Conservation (phyloP, 768 basidiomycete species). For the Xerocomus spinulosus region DNA sequence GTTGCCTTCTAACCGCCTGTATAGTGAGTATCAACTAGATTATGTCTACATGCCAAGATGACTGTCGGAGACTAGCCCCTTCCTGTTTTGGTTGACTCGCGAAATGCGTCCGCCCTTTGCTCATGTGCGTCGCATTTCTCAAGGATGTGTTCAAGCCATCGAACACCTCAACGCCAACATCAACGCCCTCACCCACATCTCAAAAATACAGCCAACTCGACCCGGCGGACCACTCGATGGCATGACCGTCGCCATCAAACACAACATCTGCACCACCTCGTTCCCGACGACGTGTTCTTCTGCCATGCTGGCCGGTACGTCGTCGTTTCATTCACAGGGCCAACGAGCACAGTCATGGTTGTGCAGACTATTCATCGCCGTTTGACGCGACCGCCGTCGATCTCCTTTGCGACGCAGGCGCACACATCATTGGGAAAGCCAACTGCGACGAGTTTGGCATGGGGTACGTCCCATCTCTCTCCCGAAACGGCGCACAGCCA, state of each 20-base stretch:
- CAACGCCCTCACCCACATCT: constrained; percentile 51
- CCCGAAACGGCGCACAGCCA: no score
- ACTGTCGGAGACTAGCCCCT: no score
- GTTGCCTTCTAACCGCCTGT: no score
- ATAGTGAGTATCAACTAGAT: no score
- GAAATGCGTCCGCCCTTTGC: no score
- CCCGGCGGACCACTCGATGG: constrained; percentile 33
- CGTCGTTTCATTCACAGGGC: not conserved
- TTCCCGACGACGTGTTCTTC: constrained; percentile 79
- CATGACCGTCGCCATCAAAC: constrained; percentile 72
- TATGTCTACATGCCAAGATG: no score
- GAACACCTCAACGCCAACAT: constrained; percentile 35
- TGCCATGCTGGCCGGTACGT: constrained; percentile 59
- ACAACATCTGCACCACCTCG: constrained; percentile 71
- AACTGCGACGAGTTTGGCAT: constrained; percentile 99
- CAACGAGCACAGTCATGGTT: not conserved
- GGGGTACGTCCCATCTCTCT: constrained; percentile 56
- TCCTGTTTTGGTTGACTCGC: no score
- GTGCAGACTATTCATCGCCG: constrained; percentile 66
- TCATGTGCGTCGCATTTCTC: no score
- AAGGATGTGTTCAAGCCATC: constrained; percentile 4
- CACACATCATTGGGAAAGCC: constrained; percentile 77
- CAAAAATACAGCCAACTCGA: not conserved
- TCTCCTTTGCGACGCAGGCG: constrained; percentile 56
- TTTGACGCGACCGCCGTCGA: constrained; percentile 84